Percentiles rank a stretch among this genome's conserved stretches.
These are phyloP conservation scores for Cantharellus anzutake DNA, from an alignment of 768 basidiomycete species.

Conservation along the genomic window DNA sequence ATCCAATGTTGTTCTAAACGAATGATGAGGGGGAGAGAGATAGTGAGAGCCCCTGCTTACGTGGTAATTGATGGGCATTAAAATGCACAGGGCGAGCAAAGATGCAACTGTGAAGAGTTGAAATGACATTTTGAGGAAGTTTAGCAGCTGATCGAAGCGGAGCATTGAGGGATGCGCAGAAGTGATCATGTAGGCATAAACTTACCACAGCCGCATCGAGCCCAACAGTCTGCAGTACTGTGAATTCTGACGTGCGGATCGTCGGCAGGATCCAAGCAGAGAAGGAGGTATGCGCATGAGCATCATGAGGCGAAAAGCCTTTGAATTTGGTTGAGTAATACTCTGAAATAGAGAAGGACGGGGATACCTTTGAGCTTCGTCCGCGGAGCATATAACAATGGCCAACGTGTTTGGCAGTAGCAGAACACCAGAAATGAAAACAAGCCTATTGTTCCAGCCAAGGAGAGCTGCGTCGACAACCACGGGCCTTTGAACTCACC, in stretches of 20 bases:
- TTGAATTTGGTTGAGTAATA: conserved; percentile 1
- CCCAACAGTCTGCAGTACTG: conserved; percentile 88
- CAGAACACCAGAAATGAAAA: conserved; percentile 75
- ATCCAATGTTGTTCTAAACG: background rate
- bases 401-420: conserved; percentile 74
- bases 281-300: conserved; percentile 68
- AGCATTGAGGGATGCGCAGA: background rate
- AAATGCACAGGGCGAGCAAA: conserved; percentile 56
- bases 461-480: conserved; percentile 77
- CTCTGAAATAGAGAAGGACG: conserved; percentile 9
- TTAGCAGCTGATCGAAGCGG: conserved; percentile 42
- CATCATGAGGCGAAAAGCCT: conserved; percentile 91
- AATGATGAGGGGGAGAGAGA: background rate
- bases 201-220: conserved; percentile 90
- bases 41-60: conserved; percentile 25
- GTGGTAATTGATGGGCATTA: conserved; percentile 91
- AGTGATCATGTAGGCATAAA: background rate
- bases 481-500: conserved; percentile 83
- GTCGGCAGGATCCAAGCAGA: conserved; percentile 97
- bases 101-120: conserved; percentile 79
- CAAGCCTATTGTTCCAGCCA: conserved; percentile 62
- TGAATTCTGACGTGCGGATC: conserved; percentile 73
- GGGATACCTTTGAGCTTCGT: conserved; percentile 76
- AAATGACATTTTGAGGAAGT: conserved; percentile 92
- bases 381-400: conserved; percentile 75